A percentile compares a stretch with the other conserved stretches of the same genome.
Evolutionary conservation across 495 filamentous ascomycete species (phyloP).

Genomic region (Hypoxylon fragiforme): DNA sequence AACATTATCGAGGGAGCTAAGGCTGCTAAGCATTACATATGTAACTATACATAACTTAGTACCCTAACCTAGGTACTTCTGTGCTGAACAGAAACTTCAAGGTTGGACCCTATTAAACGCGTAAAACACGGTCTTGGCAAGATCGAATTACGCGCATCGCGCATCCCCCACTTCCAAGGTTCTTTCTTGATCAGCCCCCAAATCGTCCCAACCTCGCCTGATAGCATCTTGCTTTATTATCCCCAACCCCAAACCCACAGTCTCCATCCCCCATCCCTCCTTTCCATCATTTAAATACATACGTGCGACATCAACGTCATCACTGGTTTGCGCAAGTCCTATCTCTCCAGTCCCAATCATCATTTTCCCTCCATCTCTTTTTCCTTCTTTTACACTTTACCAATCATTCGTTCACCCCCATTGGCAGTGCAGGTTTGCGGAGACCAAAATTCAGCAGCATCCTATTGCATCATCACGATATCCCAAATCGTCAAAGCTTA

Average conservation of each 20-base stretch:
- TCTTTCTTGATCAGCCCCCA: conserved; percentile 2
- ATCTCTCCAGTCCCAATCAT: no score
- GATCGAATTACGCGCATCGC: conserved; percentile 20
- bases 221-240: not conserved
- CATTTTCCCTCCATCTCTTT: not conserved
- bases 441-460: not conserved
- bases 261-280: not conserved
- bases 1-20: no score
- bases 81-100: conserved; percentile 4
- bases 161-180: conserved; percentile 19
- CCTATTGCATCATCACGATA: conserved; percentile 24
- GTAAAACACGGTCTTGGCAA: conserved; percentile 24
- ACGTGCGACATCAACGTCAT: conserved; percentile 1
- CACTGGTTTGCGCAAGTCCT: no score
- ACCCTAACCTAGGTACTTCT: not conserved
- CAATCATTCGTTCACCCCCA: no score
- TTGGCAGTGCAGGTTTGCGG: no score
- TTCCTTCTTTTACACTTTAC: no score
- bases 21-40: not conserved
- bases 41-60: not conserved
- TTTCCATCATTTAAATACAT: conserved; percentile 3
- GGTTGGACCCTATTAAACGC: conserved; percentile 16
- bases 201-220: not conserved
- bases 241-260: no score
- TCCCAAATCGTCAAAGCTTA: not conserved